Evolutionary conservation across 768 basidiomycete species (phyloP), one percentile per base, ranked within the genome.

Genomic region (Pleurotus salmoneostramineus): DNA sequence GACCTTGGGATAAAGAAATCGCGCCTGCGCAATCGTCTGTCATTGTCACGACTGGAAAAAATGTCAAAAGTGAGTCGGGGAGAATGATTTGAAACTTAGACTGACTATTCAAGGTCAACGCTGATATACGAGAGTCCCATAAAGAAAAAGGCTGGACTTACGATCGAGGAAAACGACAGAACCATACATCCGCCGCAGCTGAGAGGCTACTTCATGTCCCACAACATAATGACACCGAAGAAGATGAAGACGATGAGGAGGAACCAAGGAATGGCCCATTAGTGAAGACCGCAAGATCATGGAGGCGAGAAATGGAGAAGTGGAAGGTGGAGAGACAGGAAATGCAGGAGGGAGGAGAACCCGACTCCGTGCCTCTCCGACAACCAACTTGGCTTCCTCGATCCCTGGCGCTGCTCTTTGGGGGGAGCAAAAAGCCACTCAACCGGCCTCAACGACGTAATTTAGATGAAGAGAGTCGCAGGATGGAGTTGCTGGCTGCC

Each of bases 1-100:
- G 64, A 68, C 42, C 59, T 69, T 1, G 68, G 68, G 37, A 71
- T 69, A 40, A 68, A 67, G 35, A 65, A 68, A 59, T 65, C 66
- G 10, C 60, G 54, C 2, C 62, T 66, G 0, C 51, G 65, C 4
- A 71, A 68, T 44, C 56, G 58, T n/a, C 56, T 71, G 35, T 60
- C 56, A 55, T 50, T 67, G 5, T 54, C 50, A 5, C 64, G 56
- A 35, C 66, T 68, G 62, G 37, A 69, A 56, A 69, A 69, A 59
- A 63, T 68, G 67, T 58, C 68, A 27, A 68, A 68, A 56, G 67
- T 68, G 27, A 7, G 60, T 43, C 48, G 54, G 33, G 50, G 6
- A 10, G 33, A 6, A n/a, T 1, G 11, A 43, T 14, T 36, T 15
- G 3, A 40, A 40, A 6, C 14, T 6, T 6, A 14, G 37, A 40